These are phyloP conservation scores for Houttuynia cordata DNA, from an alignment of 164 flowering plant genomes.

Conservation along the genomic window DNA sequence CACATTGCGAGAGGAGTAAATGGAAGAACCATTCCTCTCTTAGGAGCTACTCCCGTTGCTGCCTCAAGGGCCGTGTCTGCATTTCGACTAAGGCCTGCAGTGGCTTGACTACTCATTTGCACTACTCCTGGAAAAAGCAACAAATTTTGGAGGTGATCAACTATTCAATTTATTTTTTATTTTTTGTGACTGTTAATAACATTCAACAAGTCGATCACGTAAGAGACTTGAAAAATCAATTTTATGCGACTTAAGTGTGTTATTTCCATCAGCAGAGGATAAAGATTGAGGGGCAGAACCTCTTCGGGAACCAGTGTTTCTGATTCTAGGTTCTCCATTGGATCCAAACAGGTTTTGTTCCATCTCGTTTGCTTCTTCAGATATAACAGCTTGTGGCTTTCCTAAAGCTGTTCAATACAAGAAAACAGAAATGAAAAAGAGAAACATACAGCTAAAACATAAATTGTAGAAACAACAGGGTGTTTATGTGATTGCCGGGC, in stretches of 20 bases:
- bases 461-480: no score
- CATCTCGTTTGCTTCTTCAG: constrained; percentile 20
- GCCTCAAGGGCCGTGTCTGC: constrained; percentile 32
- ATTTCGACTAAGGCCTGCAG: constrained; percentile 26
- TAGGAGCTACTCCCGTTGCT: constrained; percentile 51
- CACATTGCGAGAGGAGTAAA: constrained; percentile 89
- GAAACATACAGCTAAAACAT: not conserved
- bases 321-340: constrained; percentile 11
- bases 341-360: constrained; percentile 10
- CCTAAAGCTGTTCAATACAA: constrained; percentile 17
- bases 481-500: no score
- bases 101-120: constrained; percentile 42
- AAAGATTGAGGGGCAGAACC: constrained; percentile 10
- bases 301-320: constrained; percentile 19
- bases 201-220: no score
- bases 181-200: no score
- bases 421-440: not conserved
- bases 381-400: constrained; percentile 25
- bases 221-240: no score
- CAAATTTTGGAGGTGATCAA: no score
- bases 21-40: constrained; percentile 97
- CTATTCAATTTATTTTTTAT: no score
- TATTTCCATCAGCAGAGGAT: constrained; percentile 41
- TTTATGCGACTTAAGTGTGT: constrained; percentile 29
- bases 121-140: constrained; percentile 43